phyloP scores from a whole-genome alignment of 2,329 filamentous ascomycete species.

The Trichoderma sp. region DNA sequence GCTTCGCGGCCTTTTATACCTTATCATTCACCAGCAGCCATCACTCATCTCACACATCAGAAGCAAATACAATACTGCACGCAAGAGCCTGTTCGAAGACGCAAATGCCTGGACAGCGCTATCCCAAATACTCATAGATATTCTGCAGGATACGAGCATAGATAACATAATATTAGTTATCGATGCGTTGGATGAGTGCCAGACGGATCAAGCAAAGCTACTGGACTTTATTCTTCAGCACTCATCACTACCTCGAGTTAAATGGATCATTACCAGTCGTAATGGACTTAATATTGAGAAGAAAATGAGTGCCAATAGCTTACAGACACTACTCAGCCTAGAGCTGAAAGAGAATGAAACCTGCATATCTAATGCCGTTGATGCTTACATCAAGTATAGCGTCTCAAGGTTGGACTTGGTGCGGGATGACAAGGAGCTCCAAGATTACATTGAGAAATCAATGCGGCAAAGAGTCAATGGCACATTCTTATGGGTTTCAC shows the following conservation, averaged over 20 bases:
- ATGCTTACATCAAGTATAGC: not conserved
- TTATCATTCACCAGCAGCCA: conserved; percentile 35
- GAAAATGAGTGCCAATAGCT: not conserved
- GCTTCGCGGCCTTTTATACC: conserved; percentile 42
- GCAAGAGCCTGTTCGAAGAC: conserved; percentile 38
- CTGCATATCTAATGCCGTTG: not conserved
- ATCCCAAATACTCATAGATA: conserved; percentile 33
- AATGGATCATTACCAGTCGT: not conserved
- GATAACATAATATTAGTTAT: not conserved
- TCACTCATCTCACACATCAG: conserved; percentile 34
- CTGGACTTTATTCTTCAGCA: not conserved
- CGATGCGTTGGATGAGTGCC: not conserved
- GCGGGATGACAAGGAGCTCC: not conserved
- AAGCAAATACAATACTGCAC: conserved; percentile 28
- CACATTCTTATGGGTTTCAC: not conserved
- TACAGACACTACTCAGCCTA: not conserved
- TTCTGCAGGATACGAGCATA: conserved; percentile 36
- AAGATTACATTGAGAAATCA: not conserved
- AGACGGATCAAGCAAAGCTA: not conserved
- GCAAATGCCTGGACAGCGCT: conserved; percentile 37
- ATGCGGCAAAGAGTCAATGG: not conserved
- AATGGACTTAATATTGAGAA: not conserved
- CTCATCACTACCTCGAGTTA: not conserved
- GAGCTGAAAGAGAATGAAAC: not conserved
- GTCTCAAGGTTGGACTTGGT: not conserved